Evolutionary conservation across 345 rosid species (phyloP).

Genomic region (Eucalyptus paniculata): DNA sequence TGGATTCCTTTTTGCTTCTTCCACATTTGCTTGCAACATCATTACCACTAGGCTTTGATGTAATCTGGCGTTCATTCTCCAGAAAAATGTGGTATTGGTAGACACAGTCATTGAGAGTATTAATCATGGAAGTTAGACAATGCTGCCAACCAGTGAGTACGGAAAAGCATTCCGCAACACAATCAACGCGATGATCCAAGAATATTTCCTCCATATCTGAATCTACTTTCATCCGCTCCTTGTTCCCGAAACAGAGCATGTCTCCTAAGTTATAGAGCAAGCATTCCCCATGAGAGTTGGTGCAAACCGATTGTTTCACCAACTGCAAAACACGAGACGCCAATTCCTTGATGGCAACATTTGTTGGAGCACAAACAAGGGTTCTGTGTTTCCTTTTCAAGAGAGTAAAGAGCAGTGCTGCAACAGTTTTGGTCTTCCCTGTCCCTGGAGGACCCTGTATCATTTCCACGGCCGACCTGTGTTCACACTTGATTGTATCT

Average conservation of each 20-base stretch:
- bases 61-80: neutral
- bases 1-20: neutral
- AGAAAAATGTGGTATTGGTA: neutral
- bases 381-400: slow-evolving; percentile 2
- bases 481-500: neutral
- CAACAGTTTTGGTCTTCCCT: slow-evolving; percentile 6
- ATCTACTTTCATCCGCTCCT: neutral
- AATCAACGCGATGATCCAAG: slow-evolving; percentile 7
- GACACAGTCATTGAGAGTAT: neutral
- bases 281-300: neutral
- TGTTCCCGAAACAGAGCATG: slow-evolving; percentile 6
- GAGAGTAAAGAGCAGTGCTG: neutral
- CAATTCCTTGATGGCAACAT: slow-evolving; percentile 1
- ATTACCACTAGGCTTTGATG: neutral
- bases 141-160: slow-evolving; percentile 1
- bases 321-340: slow-evolving; percentile 7
- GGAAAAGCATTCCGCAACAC: slow-evolving; percentile 2
- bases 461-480: neutral
- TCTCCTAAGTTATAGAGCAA: neutral
- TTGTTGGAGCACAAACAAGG: slow-evolving; percentile 10
- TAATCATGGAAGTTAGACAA: neutral
- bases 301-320: neutral
- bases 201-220: neutral
- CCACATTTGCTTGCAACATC: neutral
- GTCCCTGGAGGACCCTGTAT: slow-evolving; percentile 17